These are phyloP conservation scores for Acacia pycnantha DNA, from an alignment of 331 rosid genomes.

Conservation along the genomic window DNA sequence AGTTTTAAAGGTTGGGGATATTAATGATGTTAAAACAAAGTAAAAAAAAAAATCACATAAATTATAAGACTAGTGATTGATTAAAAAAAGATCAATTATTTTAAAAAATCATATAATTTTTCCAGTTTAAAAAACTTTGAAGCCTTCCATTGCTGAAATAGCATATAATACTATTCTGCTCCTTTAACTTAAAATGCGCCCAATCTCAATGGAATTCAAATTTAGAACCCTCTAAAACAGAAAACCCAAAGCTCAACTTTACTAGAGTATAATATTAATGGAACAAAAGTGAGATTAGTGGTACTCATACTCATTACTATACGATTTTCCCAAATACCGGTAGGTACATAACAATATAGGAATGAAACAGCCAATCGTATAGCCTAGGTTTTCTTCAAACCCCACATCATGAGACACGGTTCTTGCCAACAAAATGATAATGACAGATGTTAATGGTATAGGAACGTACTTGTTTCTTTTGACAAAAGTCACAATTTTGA, in stretches of 20 bases:
- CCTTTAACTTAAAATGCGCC: background rate
- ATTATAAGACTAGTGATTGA: background rate
- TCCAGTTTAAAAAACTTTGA: background rate
- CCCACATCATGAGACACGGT: slow-evolving; percentile 20
- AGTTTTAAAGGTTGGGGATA: background rate
- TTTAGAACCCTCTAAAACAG: background rate
- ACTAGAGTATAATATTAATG: background rate
- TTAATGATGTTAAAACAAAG: no score
- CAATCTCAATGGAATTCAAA: slow-evolving; percentile 1
- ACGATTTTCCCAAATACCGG: background rate
- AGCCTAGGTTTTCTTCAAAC: slow-evolving; percentile 26
- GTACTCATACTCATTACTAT: background rate
- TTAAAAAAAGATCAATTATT: background rate
- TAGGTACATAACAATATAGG: background rate
- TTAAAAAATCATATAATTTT: background rate
- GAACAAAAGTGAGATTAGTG: background rate
- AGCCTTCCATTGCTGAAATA: background rate
- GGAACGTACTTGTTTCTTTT: background rate
- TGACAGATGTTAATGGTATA: background rate
- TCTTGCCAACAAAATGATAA: slow-evolving; percentile 29
- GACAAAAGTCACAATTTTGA: background rate
- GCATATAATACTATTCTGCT: background rate
- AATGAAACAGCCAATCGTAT: background rate
- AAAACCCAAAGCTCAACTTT: background rate
- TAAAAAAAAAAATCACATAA: no score